Evolutionary conservation across 2,329 filamentous ascomycete species (phyloP).

Genomic region (Fusarium veterinarium): DNA sequence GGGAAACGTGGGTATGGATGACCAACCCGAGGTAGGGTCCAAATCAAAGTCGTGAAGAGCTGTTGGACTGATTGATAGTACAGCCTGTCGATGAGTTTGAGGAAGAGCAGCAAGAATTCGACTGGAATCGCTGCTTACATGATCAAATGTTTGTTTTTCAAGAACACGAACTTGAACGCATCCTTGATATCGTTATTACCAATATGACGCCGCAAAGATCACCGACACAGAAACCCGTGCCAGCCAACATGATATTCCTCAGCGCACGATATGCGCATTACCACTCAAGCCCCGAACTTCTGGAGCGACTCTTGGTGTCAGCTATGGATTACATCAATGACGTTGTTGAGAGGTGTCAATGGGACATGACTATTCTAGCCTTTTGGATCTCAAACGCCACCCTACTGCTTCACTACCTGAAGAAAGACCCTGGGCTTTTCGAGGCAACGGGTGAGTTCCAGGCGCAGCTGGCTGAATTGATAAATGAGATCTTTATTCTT

Average conservation of each 20-base stretch:
- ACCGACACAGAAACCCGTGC: slow-evolving; percentile 96
- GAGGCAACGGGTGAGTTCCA: slow-evolving; percentile 89
- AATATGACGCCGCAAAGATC: slow-evolving; percentile 98
- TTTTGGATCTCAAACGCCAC: slow-evolving; percentile 99
- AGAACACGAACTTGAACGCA: slow-evolving; percentile 89
- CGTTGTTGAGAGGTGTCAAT: slow-evolving; percentile 94
- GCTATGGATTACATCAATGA: slow-evolving; percentile 98
- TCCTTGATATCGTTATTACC: slow-evolving; percentile 95
- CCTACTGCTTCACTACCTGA: slow-evolving; percentile 92
- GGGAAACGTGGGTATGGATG: slow-evolving; percentile 94
- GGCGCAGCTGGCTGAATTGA: slow-evolving; percentile 89
- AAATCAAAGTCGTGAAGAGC: neutral
- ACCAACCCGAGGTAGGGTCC: slow-evolving; percentile 83
- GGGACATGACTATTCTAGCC: slow-evolving; percentile 99
- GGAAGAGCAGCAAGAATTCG: slow-evolving; percentile 92
- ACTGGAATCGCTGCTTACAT: slow-evolving; percentile 93
- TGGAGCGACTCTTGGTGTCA: slow-evolving; percentile 82
- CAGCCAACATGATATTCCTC: slow-evolving; percentile 95
- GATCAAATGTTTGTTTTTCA: slow-evolving; percentile 99
- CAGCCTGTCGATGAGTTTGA: slow-evolving; percentile 81
- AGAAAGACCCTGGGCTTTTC: slow-evolving; percentile 88
- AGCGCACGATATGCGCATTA: slow-evolving; percentile 97
- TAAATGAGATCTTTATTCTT: slow-evolving; percentile 98
- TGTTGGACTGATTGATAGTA: slow-evolving; percentile 1
- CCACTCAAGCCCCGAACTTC: slow-evolving; percentile 86